phyloP scores from a whole-genome alignment of 805 yeast species.

The Hanseniaspora singularis region DNA sequence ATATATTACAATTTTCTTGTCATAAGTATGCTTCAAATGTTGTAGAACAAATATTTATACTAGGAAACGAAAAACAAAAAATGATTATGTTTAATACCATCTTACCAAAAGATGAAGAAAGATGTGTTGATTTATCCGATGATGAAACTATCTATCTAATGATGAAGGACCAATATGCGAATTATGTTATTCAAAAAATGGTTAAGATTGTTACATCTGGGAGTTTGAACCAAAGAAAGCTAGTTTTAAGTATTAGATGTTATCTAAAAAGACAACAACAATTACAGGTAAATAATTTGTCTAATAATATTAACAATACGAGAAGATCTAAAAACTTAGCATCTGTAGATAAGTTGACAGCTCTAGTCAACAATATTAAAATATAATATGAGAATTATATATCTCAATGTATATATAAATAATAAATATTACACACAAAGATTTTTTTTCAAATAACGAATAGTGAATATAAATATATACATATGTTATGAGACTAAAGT shows the following conservation, averaged over 20 bases:
- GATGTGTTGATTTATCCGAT: slow-evolving; percentile 42
- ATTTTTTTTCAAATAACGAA: too few species aligned
- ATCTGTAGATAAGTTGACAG: slow-evolving; percentile 29
- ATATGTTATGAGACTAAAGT: slow-evolving; percentile 35
- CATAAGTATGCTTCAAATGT: slow-evolving; percentile 98
- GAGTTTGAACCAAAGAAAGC: slow-evolving; percentile 52
- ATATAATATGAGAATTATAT: neutral
- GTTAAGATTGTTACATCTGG: slow-evolving; percentile 55
- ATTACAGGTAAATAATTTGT: neutral
- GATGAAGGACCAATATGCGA: slow-evolving; percentile 98
- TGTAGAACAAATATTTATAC: slow-evolving; percentile 81
- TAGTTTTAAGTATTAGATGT: slow-evolving; percentile 66
- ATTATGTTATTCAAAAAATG: slow-evolving; percentile 89
- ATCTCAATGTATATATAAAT: neutral
- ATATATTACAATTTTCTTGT: slow-evolving; percentile 72
- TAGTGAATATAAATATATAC: neutral
- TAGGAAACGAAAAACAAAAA: slow-evolving; percentile 55
- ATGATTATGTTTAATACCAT: slow-evolving; percentile 54
- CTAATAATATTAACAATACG: neutral
- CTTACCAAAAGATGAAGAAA: slow-evolving; percentile 38
- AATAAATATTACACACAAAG: neutral
- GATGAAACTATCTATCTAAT: slow-evolving; percentile 66
- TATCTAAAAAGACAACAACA: slow-evolving; percentile 34
- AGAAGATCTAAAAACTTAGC: slow-evolving; percentile 27
- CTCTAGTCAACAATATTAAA: slow-evolving; percentile 20